Percentiles rank a stretch among this genome's conserved stretches.
phyloP scores from a whole-genome alignment of 78 protist genomes.

The Dictyostelium capitatum region DNA sequence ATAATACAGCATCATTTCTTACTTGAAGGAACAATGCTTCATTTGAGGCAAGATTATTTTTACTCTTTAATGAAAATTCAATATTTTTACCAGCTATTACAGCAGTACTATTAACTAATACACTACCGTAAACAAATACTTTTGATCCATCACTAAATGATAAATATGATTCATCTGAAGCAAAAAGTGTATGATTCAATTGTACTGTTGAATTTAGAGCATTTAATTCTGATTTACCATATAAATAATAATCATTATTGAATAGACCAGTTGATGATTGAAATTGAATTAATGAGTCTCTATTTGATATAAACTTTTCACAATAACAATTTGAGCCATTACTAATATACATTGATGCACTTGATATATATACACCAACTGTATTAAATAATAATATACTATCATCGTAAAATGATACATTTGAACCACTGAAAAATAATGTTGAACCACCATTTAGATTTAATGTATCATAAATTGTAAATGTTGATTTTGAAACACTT shows the following conservation, averaged over 20 bases:
- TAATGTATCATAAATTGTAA: neutral
- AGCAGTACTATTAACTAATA: neutral
- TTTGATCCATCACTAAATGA: neutral
- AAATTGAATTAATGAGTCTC: neutral
- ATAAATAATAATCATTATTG: neutral
- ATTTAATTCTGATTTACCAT: neutral
- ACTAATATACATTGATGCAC: neutral
- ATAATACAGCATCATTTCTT: neutral
- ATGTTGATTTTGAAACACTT: neutral
- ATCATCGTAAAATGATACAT: slow-evolving; percentile 9
- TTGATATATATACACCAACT: neutral
- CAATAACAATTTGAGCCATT: neutral
- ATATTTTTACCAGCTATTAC: too few species aligned
- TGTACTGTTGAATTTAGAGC: neutral
- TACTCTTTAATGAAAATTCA: neutral
- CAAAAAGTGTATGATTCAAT: neutral
- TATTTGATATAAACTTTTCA: neutral
- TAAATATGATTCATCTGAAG: neutral
- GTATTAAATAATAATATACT: neutral
- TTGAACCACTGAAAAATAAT: neutral
- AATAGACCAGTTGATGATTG: neutral
- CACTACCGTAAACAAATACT: neutral
- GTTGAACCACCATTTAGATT: neutral
- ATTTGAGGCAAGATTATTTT: neutral
- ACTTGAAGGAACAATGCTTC: neutral